Evolutionary conservation across 2,329 filamentous ascomycete genomes (phyloP).

Genomic region (Waltergamsia citrina): DNA sequence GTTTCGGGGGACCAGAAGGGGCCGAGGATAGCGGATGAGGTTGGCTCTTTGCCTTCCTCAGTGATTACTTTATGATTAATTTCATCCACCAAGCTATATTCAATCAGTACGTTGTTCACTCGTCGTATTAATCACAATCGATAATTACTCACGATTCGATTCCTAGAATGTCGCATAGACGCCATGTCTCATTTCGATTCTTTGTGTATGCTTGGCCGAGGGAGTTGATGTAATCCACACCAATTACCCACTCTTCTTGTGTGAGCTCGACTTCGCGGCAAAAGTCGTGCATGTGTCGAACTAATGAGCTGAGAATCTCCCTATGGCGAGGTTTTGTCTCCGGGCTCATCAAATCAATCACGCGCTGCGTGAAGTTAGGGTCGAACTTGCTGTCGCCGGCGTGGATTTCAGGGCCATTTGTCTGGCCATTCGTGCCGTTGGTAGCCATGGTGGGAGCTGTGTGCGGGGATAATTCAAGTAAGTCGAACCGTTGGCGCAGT

Average conservation of each 20-base stretch:
- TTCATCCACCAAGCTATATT: conserved; percentile 36
- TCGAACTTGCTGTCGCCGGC: conserved; percentile 44
- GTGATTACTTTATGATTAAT: conserved; percentile 25
- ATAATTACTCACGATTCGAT: conserved; percentile 52
- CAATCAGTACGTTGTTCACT: conserved; percentile 1
- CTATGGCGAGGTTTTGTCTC: conserved; percentile 56
- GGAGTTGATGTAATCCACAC: conserved; percentile 66
- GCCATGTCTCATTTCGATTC: conserved; percentile 65
- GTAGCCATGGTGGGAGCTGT: conserved; percentile 5
- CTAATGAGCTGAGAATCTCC: conserved; percentile 52
- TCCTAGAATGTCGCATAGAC: conserved; percentile 64
- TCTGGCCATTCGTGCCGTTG: neutral
- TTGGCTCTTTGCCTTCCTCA: conserved; percentile 52
- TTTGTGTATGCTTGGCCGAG: conserved; percentile 60
- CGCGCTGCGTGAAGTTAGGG: conserved; percentile 65
- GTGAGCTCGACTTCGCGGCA: conserved; percentile 69
- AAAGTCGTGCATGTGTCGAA: conserved; percentile 71
- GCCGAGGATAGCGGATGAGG: conserved; percentile 67
- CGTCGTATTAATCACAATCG: too few species aligned
- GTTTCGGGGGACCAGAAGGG: conserved; percentile 72
- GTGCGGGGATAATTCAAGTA: too few species aligned
- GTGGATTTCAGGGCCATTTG: conserved; percentile 17
- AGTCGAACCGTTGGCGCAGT: too few species aligned
- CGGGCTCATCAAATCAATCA: conserved; percentile 65
- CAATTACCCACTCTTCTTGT: conserved; percentile 67